Percentiles rank a stretch among this genome's conserved stretches.
phyloP scores from a whole-genome alignment of 2,329 filamentous ascomycete genomes.

The Nannizzia gypsea region DNA sequence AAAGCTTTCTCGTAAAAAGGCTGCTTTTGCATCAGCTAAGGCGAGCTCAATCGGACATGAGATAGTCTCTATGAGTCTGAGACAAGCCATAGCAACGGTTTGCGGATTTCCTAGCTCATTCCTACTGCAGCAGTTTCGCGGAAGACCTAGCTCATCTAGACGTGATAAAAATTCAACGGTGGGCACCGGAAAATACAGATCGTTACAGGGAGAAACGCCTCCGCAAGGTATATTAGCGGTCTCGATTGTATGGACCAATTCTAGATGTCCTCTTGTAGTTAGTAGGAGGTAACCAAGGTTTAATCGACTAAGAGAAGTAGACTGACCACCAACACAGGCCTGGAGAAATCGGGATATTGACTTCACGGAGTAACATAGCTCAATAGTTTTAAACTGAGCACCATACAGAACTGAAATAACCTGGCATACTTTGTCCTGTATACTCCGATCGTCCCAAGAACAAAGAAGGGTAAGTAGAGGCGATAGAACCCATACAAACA shows the following conservation, averaged over 20 bases:
- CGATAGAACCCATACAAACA: slow-evolving; percentile 45
- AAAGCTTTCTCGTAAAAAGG: slow-evolving; percentile 23
- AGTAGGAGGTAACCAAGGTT: background rate
- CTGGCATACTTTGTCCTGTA: slow-evolving; percentile 31
- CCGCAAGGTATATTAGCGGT: background rate
- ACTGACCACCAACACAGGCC: slow-evolving; percentile 29
- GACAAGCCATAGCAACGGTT: slow-evolving; percentile 18
- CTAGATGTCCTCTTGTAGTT: background rate
- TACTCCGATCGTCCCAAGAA: slow-evolving; percentile 28
- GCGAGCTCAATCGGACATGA: slow-evolving; percentile 13
- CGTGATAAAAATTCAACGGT: slow-evolving; percentile 20
- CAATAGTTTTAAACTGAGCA: slow-evolving; percentile 25
- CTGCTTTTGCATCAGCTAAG: slow-evolving; percentile 13
- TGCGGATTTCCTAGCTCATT: slow-evolving; percentile 21
- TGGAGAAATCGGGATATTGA: slow-evolving; percentile 25
- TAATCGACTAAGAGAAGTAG: background rate
- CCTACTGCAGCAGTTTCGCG: slow-evolving; percentile 20
- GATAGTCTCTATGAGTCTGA: slow-evolving; percentile 24
- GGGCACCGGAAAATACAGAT: slow-evolving; percentile 15
- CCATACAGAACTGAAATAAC: slow-evolving; percentile 25
- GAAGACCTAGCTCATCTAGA: slow-evolving; percentile 23
- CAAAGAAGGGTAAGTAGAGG: slow-evolving; percentile 40
- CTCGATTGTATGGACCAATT: slow-evolving; percentile 25
- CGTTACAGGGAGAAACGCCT: background rate
- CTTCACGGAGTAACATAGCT: slow-evolving; percentile 20